Base-by-base conservation (phyloP, 768 basidiomycete species). In the Russula sp. region DNA sequence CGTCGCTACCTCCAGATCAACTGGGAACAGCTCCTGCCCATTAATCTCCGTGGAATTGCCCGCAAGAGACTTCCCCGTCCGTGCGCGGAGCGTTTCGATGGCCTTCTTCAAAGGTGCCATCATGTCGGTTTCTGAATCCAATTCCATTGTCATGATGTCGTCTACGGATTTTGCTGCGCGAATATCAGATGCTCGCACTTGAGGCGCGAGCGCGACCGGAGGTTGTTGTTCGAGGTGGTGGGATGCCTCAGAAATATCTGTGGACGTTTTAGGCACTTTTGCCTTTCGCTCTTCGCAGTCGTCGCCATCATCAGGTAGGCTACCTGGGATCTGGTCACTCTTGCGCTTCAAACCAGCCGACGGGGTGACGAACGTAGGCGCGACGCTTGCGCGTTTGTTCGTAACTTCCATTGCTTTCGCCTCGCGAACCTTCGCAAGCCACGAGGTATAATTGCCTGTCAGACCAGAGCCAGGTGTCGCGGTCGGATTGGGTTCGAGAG, bases 361-460 rank as follows among this genome's bases (percentile, higher is more conserved):
- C 49, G 5, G 56, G 44, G 57, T 62, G 61, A n/a, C 44, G n/a
- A 50, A 32, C 9, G 57, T 28, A 49, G 64, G 57, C 36, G 68
- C 57, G 24, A 63, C 55, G 30, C 66, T 73, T 18, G 72, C 59
- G 32, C 73, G 68, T 75, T 82, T 62, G 32, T 13, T 55, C 14
- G 51, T 66, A 20, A 63, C 65, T 63, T 75, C 75, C 57, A 73
- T 32, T 69, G 76, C 78, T 70, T 90, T 90, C 28, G 80, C 85
- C 70, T 89, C 88, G 40, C 89, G 80, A 16, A 86, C 90, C 69
- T 89, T 90, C 74, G 83, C 84, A 59, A 92, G 73, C 90, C 90
- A 92, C 3, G 90, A 92, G 10, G 88, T 88, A 36, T 90, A 84
- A 70, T 89, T 90, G 3, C 83, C 84, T 11, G 73, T 78, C 30